Base-by-base conservation (phyloP, 2,329 filamentous ascomycete genomes). In the Sclerotinia nivalis region DNA sequence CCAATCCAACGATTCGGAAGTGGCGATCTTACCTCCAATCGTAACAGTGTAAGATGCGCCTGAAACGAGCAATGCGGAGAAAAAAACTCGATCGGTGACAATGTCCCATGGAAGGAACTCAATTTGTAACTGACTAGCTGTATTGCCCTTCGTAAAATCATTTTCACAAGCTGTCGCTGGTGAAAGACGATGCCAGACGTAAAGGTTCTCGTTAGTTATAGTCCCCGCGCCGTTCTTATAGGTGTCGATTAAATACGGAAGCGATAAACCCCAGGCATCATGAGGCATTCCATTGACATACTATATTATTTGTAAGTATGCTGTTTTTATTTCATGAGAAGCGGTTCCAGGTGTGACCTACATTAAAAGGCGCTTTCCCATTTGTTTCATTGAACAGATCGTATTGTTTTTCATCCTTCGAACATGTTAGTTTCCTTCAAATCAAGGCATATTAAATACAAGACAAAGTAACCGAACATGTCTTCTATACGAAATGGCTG, bases 61-160 rank as follows among this genome's bases (percentile, higher is more conserved):
- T 4, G n/a, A 8, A 54, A 28, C 5, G 15, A 54, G 50, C 50
- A 54, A 54, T 28, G 50, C 50, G 12, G n/a, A 28, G 25, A 28
- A 54, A 12, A 54, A 54, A 54, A 54, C 12, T 7, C n/a, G n/a
- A 18, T 54, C 25, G n/a, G n/a, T 28, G 5, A 54, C 50, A 4
- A 54, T 12, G 5, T 54, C 50, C 25, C 25, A 28, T 54, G 50
- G 50, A 28, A 28, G n/a, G 18, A 54, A 54, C 25, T 28, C 50
- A 15, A 54, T 54, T 54, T 54, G 50, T n/a, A 54, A 54, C 25
- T 54, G 50, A n/a, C 50, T 54, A 54, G 50, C 50, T 28, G 50
- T 54, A 54, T 54, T 54, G 50, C 8, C 50, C 50, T 13, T 54
- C 31, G 50, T 28, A 45, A 45, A 45, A 54, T 54, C 12, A 15